Base-by-base conservation (phyloP, 2,329 filamentous ascomycete species). In the Phyllosticta citrichinensis region DNA sequence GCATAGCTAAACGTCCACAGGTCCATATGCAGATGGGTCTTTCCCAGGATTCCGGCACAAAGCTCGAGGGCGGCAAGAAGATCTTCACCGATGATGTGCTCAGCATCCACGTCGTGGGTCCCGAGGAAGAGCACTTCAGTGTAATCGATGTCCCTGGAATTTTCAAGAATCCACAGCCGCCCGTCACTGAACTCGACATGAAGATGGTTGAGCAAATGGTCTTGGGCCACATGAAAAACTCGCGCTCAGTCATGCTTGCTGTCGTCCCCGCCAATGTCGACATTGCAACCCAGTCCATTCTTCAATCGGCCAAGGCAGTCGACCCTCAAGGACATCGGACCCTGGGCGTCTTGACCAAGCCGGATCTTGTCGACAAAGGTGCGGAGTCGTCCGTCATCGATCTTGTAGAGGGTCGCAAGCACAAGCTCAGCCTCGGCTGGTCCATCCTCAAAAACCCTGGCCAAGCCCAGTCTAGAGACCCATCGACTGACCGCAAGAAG, bases 361-460 rank as follows among this genome's bases (percentile, higher is more conserved):
- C 70, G 5, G 72, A 75, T 62, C 61, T 71, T 1, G 68, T 74
- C 0, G 66, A 65, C 0, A 58, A 69, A 0, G 76, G 74, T 0
- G 75, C 75, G 0, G 68, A 71, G 0, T 76, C 4, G 76, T 82
- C 61, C 63, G 62, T 1, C 67, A 63, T 78, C 9, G 68, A 73
- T 3, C 64, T 78, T 1, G 73, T 73, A 0, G 67, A 69, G 56
- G 77, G 77, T 64, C 67, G 72, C 20, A 66, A 76, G 53, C 70
- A 77, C 55, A 65, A 68, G n/a, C 68, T 79, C 20, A 66, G 73
- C 27, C 73, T 79, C 0, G 81, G 81, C 0, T 84, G 80, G 81
- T 79, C 83, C 64, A 75, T 83, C 17, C 64, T 85, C 3, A 79
- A 76, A 22, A 84, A 85, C 62, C 70, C 75, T 8, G 55, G 55